These are phyloP conservation scores for Toxicodendron radicans DNA, from an alignment of 345 rosid species.

Conservation along the genomic window DNA sequence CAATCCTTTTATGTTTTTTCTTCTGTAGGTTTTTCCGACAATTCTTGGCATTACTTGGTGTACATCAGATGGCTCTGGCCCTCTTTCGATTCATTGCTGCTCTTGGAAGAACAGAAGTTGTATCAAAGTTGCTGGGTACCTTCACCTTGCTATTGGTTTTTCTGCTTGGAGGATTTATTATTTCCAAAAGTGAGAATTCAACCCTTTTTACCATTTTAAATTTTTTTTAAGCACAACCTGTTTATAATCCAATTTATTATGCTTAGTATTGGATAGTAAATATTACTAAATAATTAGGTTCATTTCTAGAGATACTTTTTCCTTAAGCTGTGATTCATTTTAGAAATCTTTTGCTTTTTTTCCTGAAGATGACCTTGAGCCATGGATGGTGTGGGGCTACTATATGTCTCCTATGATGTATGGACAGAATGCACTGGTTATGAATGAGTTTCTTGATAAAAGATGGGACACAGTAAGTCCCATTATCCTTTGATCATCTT, in stretches of 20 bases:
- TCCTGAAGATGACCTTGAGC: conserved; percentile 60
- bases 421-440: conserved; percentile 84
- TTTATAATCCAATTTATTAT: no score
- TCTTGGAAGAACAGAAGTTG: conserved; percentile 73
- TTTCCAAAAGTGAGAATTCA: conserved; percentile 60
- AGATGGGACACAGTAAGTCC: conserved; percentile 73
- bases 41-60: conserved; percentile 61
- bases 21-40: conserved; percentile 69
- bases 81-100: conserved; percentile 91
- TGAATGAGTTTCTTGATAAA: conserved; percentile 81
- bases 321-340: neutral
- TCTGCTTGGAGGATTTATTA: conserved; percentile 82
- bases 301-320: neutral
- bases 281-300: no score
- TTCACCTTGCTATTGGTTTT: conserved; percentile 72
- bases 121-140: conserved; percentile 63
- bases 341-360: conserved; percentile 10
- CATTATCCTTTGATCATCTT: conserved; percentile 2
- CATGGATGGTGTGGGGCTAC: conserved; percentile 87
- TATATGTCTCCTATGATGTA: conserved; percentile 93
- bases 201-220: neutral
- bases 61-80: conserved; percentile 89
- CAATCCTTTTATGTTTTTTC: neutral
- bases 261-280: neutral
- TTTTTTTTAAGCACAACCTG: no score